Evolutionary conservation across 805 yeast genomes (phyloP), one percentile per base, ranked within the genome.

Genomic region (Komagataella phaffii): DNA sequence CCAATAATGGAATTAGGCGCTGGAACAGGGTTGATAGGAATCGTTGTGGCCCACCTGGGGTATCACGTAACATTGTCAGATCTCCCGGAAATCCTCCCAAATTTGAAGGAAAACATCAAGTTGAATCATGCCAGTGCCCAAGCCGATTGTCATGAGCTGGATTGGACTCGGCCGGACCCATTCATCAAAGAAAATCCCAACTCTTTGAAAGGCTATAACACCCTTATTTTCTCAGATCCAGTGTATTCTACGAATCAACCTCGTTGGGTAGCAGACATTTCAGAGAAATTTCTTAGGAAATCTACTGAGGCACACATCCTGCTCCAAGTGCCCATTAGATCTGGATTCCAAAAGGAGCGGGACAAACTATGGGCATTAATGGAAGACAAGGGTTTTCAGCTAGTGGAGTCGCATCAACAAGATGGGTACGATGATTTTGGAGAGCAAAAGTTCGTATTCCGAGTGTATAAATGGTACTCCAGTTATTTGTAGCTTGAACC

Each of bases 1-100:
- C 74, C 63, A 3, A 59, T 82, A 0, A 62, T 86, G 24, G 99
- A 91, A 59, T 68, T 93, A n/a, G 99, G 99, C 0, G 74, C 98
- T 0, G 99, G 99, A 0, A 93, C 99, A 0, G 99, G 99, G 0
- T 70, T 91, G 14, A 84, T 83, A 3, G 97, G 98, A 0, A 84
- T 93, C 43, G 73, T 82, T 0, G 73, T 86, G 52, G 77, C 76
- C 0, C 53, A 71, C 7, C 58, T 83, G 5, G 88, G 88, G 0
- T 61, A 58, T 49, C 53, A 62, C 54, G 68, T 82, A 1, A 59
- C 66, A 10, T 63, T 88, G 21, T 90, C 98, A 0, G 99, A 91
- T 63, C 68, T 93, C 49, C 80, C 81, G 0, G 93, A 82, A 49
- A 90, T 91, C 46, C 73, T 85, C 0, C 77, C 79, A 0, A 91